Base-by-base conservation (phyloP, 78 protist species). In the Emiliania huxleyi region DNA sequence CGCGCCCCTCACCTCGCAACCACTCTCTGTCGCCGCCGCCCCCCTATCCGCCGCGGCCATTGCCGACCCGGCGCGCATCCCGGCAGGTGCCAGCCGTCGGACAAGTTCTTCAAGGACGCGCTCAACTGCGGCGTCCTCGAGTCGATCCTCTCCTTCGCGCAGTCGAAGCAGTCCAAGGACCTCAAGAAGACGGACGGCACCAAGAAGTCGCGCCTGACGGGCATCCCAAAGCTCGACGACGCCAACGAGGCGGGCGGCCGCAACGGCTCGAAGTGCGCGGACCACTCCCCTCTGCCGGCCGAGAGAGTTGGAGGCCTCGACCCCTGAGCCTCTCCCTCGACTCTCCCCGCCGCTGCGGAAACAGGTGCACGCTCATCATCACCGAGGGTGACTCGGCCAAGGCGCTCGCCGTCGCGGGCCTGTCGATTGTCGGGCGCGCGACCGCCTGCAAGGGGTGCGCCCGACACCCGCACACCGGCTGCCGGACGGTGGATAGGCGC, bases 351-450 rank as follows among this genome's bases (percentile, higher is more conserved):
- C n/a, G n/a, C n/a, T n/a, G n/a, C n/a, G n/a, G n/a, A n/a, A n/a
- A n/a, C n/a, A n/a, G n/a, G n/a, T 99, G 99, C 95, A 99, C 99
- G 44, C 97, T 99, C 52, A 99, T 99, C 56, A 93, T 99, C 77
- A 99, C 99, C 2, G 99, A 98, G 91, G 99, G 99, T 0, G 99
- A 99, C 91, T 98, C 99, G 26, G 99, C 99, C 91, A 99, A 98
- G 94, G 90, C 93, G 1, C 92, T 96, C n/a, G 97, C 96, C 23
- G 93, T 93, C n/a, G 0, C 91, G 5, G 99, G 99, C 21, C 93
- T 99, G 48, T 44, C 93, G 11, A 98, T 98, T 21, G 37, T 73
- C 38, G 83, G 83, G 29, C 83, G n/a, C n/a, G n/a, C n/a, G n/a
- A n/a, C n/a, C n/a, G n/a, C n/a, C n/a, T n/a, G n/a, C n/a, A n/a